Evolutionary conservation across 352 stramenopile genomes (phyloP), one percentile per base, ranked within the genome.

Genomic region (Phytophthora pistaciae): DNA sequence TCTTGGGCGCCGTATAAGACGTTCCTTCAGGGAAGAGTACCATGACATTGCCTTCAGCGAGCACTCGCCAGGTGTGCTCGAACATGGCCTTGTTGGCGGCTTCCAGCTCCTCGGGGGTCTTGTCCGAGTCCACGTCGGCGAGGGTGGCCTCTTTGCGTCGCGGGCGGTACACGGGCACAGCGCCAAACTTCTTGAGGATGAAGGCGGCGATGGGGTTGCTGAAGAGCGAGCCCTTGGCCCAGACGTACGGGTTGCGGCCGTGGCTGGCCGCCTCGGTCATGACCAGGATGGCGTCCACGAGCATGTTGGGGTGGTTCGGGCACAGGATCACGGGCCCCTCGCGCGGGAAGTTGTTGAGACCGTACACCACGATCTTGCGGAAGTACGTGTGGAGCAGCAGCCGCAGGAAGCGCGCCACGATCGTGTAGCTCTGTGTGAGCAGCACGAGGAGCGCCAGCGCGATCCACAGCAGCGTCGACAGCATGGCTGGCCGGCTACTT

Each of bases 281-380:
- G 33, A 93, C 84, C n/a, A 94, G 74, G 40, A 93, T 79, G 66
- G 78, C 77, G 62, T 94, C 87, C 20, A 94, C 84, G 36, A 94
- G 80, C 87, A 94, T 94, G 66, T 94, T 94, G 4, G 87, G 87
- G 64, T 94, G 87, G 72, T 94, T 94, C 9, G 87, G 84, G 21
- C 85, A 94, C 58, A 94, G 56, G 42, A 94, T 92, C 56, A 94
- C 87, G 3, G 87, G 87, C 6, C 86, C 85, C 79, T 94, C 85
- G 21, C 87, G 85, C 6, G 87, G 87, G 31, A 94, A 85, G 64
- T 94, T 90, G 68, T 94, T 93, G 69, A 93, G 76, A 16, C 85
- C 87, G 67, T 88, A 91, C 66, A 93, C 75, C 44, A 84, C 84
- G 69, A 92, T 93, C 72, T 89, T 91, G 72, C 85, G 84, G 68